Evolutionary conservation across 352 stramenopile species (phyloP).

Genomic region (Albugo laibachii): DNA sequence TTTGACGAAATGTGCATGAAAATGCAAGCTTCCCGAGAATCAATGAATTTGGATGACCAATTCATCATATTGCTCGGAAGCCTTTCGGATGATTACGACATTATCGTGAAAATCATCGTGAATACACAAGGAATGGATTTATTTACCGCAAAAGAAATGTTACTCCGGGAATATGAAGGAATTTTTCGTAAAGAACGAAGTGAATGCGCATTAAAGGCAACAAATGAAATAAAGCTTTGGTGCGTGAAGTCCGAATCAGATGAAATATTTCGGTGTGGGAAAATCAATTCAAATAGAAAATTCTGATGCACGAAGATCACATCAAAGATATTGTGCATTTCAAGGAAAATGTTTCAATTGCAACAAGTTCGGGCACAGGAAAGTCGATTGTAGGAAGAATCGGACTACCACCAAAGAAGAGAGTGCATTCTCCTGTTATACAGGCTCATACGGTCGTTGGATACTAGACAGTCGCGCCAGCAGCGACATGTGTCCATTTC

Average conservation of each 20-base stretch:
- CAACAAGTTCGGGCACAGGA: neutral
- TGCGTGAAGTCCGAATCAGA: too few relatives aligned
- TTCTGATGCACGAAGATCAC: too few relatives aligned
- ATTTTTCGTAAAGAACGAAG: neutral
- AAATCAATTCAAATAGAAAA: too few relatives aligned
- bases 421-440: neutral
- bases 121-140: neutral
- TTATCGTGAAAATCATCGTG: slow-evolving; percentile 3
- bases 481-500: slow-evolving; percentile 8
- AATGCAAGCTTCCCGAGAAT: slow-evolving; percentile 5
- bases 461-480: slow-evolving; percentile 9
- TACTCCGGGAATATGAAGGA: slow-evolving; percentile 3
- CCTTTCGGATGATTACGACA: slow-evolving; percentile 7
- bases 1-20: slow-evolving; percentile 10
- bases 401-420: neutral
- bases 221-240: too few relatives aligned
- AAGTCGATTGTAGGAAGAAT: neutral
- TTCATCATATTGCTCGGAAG: slow-evolving; percentile 1
- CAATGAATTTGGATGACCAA: slow-evolving; percentile 3
- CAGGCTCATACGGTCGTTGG: neutral
- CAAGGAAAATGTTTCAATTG: neutral
- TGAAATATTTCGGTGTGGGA: too few relatives aligned
- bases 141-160: slow-evolving; percentile 8
- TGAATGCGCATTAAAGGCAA: neutral
- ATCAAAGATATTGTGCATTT: too few relatives aligned